Percentiles rank a stretch among this genome's conserved stretches.
These are phyloP conservation scores for Aspergillus panamensis DNA, from an alignment of 495 filamentous ascomycete species.

Conservation along the genomic window DNA sequence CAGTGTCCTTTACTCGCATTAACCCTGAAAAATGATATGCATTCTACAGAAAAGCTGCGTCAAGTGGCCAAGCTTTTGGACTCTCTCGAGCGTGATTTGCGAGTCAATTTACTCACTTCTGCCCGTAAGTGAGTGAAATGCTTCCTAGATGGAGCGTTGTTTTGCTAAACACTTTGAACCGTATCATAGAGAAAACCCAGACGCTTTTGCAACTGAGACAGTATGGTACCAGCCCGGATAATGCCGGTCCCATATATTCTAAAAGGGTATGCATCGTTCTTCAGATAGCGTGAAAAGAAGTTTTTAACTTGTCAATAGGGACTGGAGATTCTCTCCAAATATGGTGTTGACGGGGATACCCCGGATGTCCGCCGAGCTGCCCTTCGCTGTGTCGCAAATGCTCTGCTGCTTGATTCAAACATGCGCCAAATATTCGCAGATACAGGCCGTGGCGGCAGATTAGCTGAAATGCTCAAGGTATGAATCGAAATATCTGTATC, in stretches of 20 bases:
- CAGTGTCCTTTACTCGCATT: constrained; percentile 7
- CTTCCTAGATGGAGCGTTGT: neutral
- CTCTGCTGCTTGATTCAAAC: constrained; percentile 65
- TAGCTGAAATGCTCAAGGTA: constrained; percentile 68
- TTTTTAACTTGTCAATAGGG: constrained; percentile 53
- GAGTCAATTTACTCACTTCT: constrained; percentile 49
- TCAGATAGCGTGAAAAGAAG: neutral
- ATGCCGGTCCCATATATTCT: constrained; percentile 78
- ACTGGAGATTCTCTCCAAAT: constrained; percentile 64
- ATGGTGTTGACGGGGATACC: constrained; percentile 64
- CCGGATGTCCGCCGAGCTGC: constrained; percentile 67
- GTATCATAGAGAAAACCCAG: constrained; percentile 53
- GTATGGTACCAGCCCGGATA: constrained; percentile 64
- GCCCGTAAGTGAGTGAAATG: constrained; percentile 47
- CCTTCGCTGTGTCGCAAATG: constrained; percentile 82
- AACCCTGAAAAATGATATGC: constrained; percentile 5
- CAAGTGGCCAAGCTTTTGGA: constrained; percentile 59
- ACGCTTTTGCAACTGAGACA: constrained; percentile 74
- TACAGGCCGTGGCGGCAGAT: constrained; percentile 66
- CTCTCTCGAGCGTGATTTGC: constrained; percentile 55
- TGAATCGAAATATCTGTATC: neutral
- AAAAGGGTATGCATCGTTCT: constrained; percentile 52
- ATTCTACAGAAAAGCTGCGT: constrained; percentile 55
- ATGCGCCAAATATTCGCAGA: constrained; percentile 80
- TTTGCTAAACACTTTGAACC: constrained; percentile 8